phyloP scores from a whole-genome alignment of 2,329 filamentous ascomycete genomes.

The Coleophoma eucalyptorum region DNA sequence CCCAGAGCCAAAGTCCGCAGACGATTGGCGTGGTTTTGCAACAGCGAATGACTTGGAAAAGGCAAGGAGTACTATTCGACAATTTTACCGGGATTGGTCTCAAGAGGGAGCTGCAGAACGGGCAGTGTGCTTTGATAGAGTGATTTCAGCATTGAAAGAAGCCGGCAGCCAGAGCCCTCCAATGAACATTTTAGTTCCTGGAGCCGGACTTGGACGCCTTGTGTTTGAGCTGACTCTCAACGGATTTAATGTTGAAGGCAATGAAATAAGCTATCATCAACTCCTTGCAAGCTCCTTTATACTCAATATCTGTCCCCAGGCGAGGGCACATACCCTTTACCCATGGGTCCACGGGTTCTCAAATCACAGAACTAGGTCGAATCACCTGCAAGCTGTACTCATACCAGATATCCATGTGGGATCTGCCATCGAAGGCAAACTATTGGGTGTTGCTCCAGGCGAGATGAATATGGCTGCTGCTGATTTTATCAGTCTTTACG shows the following conservation, averaged over 20 bases:
- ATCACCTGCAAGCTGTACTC: conserved; percentile 70
- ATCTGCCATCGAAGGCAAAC: conserved; percentile 38
- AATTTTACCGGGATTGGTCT: conserved; percentile 96
- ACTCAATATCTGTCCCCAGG: conserved; percentile 60
- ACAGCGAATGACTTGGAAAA: conserved; percentile 80
- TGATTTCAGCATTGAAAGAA: conserved; percentile 60
- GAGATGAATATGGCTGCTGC: conserved; percentile 90
- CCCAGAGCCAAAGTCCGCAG: conserved; percentile 17
- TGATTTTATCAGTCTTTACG: conserved; percentile 88
- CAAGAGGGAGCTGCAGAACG: conserved; percentile 71
- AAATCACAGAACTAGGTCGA: conserved; percentile 69
- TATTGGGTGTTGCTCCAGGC: conserved; percentile 37
- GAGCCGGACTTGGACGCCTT: conserved; percentile 81
- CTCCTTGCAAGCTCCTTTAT: conserved; percentile 80
- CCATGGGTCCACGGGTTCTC: conserved; percentile 89
- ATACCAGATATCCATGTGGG: conserved; percentile 81
- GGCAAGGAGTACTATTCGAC: conserved; percentile 84
- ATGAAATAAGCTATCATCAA: conserved; percentile 96
- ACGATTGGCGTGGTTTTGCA: conserved; percentile 67
- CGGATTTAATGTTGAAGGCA: conserved; percentile 79
- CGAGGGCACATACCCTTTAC: conserved; percentile 67
- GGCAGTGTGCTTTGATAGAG: conserved; percentile 70
- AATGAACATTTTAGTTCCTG: conserved; percentile 71
- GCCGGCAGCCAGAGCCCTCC: conserved; percentile 11
- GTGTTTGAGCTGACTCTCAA: conserved; percentile 79